Conservation (phyloP, 2,329 filamentous ascomycete genomes). For the Fusarium dlaminii region DNA sequence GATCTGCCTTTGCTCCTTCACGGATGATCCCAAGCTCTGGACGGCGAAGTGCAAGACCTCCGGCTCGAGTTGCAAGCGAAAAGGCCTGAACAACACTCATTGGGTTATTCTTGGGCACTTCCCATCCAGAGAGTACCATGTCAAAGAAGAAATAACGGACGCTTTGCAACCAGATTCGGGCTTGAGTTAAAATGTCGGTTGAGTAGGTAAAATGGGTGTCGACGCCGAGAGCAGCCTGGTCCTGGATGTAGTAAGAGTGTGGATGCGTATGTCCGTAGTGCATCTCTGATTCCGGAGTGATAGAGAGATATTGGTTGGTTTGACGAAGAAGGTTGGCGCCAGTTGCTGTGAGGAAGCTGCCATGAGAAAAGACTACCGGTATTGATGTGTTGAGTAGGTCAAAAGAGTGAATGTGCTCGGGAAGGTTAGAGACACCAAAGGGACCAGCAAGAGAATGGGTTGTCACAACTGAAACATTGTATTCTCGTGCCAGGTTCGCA, state of each 20-base stretch:
- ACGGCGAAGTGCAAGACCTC: slow-evolving; percentile 60
- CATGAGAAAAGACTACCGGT: slow-evolving; percentile 64
- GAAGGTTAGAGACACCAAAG: slow-evolving; percentile 52
- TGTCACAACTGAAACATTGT: slow-evolving; percentile 57
- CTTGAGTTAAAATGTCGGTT: slow-evolving; percentile 61
- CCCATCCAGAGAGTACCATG: slow-evolving; percentile 51
- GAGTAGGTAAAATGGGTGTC: slow-evolving; percentile 65
- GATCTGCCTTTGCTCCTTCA: slow-evolving; percentile 62
- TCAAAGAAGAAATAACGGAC: slow-evolving; percentile 52
- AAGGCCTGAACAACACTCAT: slow-evolving; percentile 66
- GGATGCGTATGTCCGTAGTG: slow-evolving; percentile 65
- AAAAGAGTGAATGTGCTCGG: slow-evolving; percentile 49
- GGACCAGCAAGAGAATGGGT: slow-evolving; percentile 54
- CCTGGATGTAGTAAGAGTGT: slow-evolving; percentile 53
- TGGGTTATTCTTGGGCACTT: slow-evolving; percentile 58
- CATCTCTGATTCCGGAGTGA: slow-evolving; percentile 68
- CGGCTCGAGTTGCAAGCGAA: slow-evolving; percentile 61
- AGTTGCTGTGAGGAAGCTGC: slow-evolving; percentile 52
- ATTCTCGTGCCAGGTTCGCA: slow-evolving; percentile 47
- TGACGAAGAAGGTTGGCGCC: slow-evolving; percentile 55
- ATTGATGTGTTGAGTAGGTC: slow-evolving; percentile 54
- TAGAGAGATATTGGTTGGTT: slow-evolving; percentile 63
- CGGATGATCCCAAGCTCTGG: slow-evolving; percentile 60
- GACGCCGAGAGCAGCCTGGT: slow-evolving; percentile 63
- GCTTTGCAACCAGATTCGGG: slow-evolving; percentile 63